These are phyloP conservation scores for Priceomyces fermenticarens DNA, from an alignment of 805 yeast species.

Conservation along the genomic window DNA sequence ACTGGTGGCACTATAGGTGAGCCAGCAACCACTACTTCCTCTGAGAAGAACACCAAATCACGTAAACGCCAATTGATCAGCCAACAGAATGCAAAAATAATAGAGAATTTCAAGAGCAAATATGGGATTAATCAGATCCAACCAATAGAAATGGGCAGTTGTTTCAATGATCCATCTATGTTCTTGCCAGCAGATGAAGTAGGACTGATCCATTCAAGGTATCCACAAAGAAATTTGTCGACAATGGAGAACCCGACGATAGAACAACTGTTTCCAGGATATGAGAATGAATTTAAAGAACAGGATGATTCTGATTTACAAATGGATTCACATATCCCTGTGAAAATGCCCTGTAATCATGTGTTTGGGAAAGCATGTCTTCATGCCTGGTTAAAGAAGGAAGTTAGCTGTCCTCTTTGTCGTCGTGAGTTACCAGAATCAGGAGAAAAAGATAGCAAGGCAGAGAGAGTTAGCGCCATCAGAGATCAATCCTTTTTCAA, in stretches of 20 bases:
- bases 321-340: constrained; percentile 28
- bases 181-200: constrained; percentile 31
- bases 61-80: background rate
- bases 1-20: constrained; percentile 9
- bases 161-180: constrained; percentile 30
- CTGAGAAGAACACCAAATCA: background rate
- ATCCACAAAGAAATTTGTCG: constrained; percentile 23
- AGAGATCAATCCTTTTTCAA: constrained; percentile 11
- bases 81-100: constrained; percentile 4
- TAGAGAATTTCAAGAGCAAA: constrained; percentile 3
- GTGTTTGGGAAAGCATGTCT: constrained; percentile 40
- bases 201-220: constrained; percentile 20
- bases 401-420: constrained; percentile 42
- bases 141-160: constrained; percentile 4
- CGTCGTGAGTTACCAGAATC: constrained; percentile 33
- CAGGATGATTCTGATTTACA: constrained; percentile 11
- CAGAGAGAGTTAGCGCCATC: constrained; percentile 11
- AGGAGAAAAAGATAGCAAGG: constrained; percentile 14
- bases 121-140: constrained; percentile 6
- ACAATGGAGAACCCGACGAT: constrained; percentile 14
- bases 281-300: constrained; percentile 12
- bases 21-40: constrained; percentile 5
- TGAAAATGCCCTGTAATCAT: constrained; percentile 42
- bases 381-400: constrained; percentile 38
- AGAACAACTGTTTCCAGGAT: constrained; percentile 30